phyloP scores from a whole-genome alignment of 179 eudicot genomes.

The Silene coronaria region DNA sequence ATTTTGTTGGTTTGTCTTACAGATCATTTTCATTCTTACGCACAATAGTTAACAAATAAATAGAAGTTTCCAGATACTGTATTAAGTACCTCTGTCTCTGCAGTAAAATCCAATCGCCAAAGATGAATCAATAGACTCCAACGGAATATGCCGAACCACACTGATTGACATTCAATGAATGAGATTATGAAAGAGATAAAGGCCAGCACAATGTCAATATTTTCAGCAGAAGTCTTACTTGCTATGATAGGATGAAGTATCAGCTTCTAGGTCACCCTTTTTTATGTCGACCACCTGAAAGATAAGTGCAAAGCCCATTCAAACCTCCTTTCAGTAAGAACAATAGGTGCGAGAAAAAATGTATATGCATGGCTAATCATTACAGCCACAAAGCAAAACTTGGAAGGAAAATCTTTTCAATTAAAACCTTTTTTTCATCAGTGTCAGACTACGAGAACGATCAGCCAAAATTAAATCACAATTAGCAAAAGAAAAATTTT shows the following conservation, averaged over 20 bases:
- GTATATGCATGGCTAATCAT: neutral
- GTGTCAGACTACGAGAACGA: neutral
- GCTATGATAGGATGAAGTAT: constrained; percentile 93
- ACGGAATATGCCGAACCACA: constrained; percentile 57
- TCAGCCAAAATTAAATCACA: neutral
- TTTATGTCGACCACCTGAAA: constrained; percentile 57
- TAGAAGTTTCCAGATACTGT: neutral
- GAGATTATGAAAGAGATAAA: constrained; percentile 10
- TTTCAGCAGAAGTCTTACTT: constrained; percentile 40
- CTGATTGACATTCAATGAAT: constrained; percentile 32
- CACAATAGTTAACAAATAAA: neutral
- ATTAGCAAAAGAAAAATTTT: neutral
- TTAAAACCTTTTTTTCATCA: neutral
- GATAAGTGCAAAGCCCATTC: neutral
- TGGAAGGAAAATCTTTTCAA: neutral
- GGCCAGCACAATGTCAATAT: neutral
- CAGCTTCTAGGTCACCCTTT: constrained; percentile 57
- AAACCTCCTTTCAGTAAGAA: constrained; percentile 8
- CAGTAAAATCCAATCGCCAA: constrained; percentile 85
- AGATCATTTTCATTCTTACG: neutral
- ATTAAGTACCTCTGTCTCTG: constrained; percentile 55
- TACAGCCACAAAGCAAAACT: neutral
- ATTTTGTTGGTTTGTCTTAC: too few relatives aligned
- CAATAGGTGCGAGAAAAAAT: neutral
- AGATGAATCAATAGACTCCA: constrained; percentile 81